phyloP scores from a whole-genome alignment of 2,329 filamentous ascomycete species.

The Venturia pyrina region DNA sequence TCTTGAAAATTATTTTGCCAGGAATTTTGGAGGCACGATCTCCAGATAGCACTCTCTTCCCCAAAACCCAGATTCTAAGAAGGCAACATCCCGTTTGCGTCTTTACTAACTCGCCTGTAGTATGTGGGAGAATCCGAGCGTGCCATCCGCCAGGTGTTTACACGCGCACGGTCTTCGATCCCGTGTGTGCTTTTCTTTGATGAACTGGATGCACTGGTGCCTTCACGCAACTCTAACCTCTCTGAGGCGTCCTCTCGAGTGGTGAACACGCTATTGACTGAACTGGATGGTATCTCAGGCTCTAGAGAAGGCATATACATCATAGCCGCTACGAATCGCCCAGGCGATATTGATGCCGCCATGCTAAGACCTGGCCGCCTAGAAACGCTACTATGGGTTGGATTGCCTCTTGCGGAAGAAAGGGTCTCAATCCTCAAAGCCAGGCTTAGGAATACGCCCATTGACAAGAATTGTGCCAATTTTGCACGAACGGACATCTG shows the following conservation, averaged over 20 bases:
- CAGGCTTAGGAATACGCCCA: slow-evolving; percentile 42
- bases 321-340: slow-evolving; percentile 87
- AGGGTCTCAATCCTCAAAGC: slow-evolving; percentile 78
- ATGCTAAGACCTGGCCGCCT: slow-evolving; percentile 88
- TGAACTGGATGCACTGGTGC: slow-evolving; percentile 87
- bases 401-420: slow-evolving; percentile 68
- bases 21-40: not conserved
- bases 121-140: slow-evolving; percentile 95
- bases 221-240: slow-evolving; percentile 63
- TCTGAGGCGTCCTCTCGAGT: slow-evolving; percentile 80
- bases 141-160: slow-evolving; percentile 84
- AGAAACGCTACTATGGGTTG: slow-evolving; percentile 81
- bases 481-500: slow-evolving; percentile 60
- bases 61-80: not conserved
- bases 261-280: slow-evolving; percentile 89
- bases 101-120: slow-evolving; percentile 16
- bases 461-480: slow-evolving; percentile 46
- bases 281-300: slow-evolving; percentile 71
- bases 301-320: slow-evolving; percentile 81
- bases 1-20: no score
- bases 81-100: not conserved
- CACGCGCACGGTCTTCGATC: slow-evolving; percentile 71
- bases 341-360: slow-evolving; percentile 92
- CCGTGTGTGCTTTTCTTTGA: slow-evolving; percentile 98
- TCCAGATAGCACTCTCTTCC: not conserved